Base-by-base conservation (phyloP, 305 asterid genomes). In the Striga hermonthica region DNA sequence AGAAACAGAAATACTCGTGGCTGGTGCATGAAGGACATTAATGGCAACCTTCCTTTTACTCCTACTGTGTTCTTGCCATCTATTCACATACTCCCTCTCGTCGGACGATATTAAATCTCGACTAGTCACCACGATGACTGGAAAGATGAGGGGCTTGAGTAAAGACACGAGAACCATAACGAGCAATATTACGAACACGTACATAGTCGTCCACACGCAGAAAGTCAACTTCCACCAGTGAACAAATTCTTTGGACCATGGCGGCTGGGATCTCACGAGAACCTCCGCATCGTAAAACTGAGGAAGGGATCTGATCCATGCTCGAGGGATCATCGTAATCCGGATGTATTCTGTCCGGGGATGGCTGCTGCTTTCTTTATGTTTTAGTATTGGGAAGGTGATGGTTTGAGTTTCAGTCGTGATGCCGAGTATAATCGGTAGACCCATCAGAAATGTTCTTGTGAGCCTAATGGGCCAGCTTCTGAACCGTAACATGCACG, bases 181-280 rank as follows among this genome's bases (percentile, higher is more conserved):
- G 10, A 84, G 71, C 16, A 82, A 5, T 7, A 22, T 22, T 22
- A 77, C 10, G 65, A 79, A 91, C 1, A 79, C 28, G 69, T 80
- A 81, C 47, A 88, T 36, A 0, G 90, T 82, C 4, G 82, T 64
- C 98, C 98, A 91, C 4, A 91, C 89, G 9, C 64, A 86, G 9
- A 79, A 72, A 0, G 98, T 86, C 84, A 87, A 73, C 56, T 77
- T 88, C 96, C 98, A 91, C 1, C 78, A 75, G 65, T 79, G 74
- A 3, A 82, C 80, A 60, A 86, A 14, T 41, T 80, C 82, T 60
- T 81, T 88, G 6, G 40, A 39, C 90, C 90, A 86, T 0, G 94
- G 92, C 10, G 84, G 88, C 22, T 76, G 67, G 15, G 95, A 83
- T 7, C 63, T 66, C 47, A 91, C 9, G 0, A 84, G 9, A 2